A percentile compares a stretch with the other conserved stretches of the same genome.
These are phyloP conservation scores for Diophrys appendiculata DNA, from an alignment of 73 alveolate species.

Conservation along the genomic window DNA sequence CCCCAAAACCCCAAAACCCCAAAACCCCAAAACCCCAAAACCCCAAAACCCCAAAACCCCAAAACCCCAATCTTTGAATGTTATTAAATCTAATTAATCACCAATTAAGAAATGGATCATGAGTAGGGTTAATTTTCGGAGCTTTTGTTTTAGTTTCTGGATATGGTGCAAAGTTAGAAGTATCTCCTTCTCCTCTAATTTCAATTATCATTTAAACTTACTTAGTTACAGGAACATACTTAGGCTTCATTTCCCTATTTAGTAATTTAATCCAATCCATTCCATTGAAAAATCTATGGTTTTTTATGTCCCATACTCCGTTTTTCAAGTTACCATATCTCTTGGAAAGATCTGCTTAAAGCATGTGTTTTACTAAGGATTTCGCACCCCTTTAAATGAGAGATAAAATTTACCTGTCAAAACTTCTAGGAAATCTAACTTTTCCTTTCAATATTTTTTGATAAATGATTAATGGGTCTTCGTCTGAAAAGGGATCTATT, in stretches of 20 bases:
- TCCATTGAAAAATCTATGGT: slow-evolving; percentile 65
- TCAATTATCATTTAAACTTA: background rate
- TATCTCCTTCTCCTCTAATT: slow-evolving; percentile 25
- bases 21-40: too few species aligned
- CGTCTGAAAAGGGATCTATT: slow-evolving; percentile 83
- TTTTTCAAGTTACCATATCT: slow-evolving; percentile 84
- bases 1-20: too few species aligned
- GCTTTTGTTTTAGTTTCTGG: slow-evolving; percentile 38
- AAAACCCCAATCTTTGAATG: too few species aligned
- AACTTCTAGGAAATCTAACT: slow-evolving; percentile 77
- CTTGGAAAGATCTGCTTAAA: slow-evolving; percentile 82
- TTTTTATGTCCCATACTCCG: slow-evolving; percentile 65
- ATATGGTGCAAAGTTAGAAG: slow-evolving; percentile 4
- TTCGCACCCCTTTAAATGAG: slow-evolving; percentile 80
- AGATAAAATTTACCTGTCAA: slow-evolving; percentile 59
- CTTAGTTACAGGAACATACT: slow-evolving; percentile 36
- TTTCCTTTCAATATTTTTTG: slow-evolving; percentile 81
- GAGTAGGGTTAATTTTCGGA: slow-evolving; percentile 73
- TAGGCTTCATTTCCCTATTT: slow-evolving; percentile 31
- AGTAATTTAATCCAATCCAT: slow-evolving; percentile 45
- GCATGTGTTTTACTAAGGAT: slow-evolving; percentile 85
- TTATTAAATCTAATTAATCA: background rate
- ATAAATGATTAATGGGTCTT: slow-evolving; percentile 79
- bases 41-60: too few species aligned
- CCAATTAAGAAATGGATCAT: slow-evolving; percentile 83